A percentile compares a stretch with the other conserved stretches of the same genome.
Conservation (phyloP, 176 grass and related monocot genomes). For the Urochloa ruziziensis region DNA sequence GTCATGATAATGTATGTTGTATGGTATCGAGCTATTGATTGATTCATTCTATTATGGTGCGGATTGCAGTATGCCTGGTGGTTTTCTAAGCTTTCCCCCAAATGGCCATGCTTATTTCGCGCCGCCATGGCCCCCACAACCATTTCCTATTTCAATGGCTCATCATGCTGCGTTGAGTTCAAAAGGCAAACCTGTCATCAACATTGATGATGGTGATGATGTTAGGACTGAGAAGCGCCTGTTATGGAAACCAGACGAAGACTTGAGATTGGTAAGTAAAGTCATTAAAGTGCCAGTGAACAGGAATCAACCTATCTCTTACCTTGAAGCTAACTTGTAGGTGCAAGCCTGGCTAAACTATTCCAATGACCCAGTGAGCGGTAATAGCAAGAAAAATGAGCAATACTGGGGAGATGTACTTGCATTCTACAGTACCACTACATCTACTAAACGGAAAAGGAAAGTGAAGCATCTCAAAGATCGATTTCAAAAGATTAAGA, state of each 20-base stretch:
- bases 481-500: constrained; percentile 22
- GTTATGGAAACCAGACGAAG: constrained; percentile 25
- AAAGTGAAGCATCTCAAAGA: constrained; percentile 26
- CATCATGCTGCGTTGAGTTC: not conserved
- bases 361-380: not conserved
- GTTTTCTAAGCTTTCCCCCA: not conserved
- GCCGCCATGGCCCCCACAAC: not conserved
- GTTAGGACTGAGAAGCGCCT: constrained; percentile 19
- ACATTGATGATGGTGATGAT: constrained; percentile 6
- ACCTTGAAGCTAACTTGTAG: not conserved
- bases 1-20: not conserved
- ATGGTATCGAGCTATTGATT: not conserved
- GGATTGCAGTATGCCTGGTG: not conserved
- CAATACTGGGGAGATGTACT: constrained; percentile 7
- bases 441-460: not conserved
- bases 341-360: not conserved
- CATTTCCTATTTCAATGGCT: not conserved
- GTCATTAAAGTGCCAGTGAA: not conserved
- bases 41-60: not conserved
- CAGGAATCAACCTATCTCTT: not conserved
- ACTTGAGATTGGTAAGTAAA: constrained; percentile 20
- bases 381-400: constrained; percentile 14
- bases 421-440: not conserved
- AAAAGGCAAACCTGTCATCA: not conserved
- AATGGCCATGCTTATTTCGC: constrained; percentile 1